Evolutionary conservation across 2,329 filamentous ascomycete species (phyloP).

Genomic region (Colletotrichum australisinense): DNA sequence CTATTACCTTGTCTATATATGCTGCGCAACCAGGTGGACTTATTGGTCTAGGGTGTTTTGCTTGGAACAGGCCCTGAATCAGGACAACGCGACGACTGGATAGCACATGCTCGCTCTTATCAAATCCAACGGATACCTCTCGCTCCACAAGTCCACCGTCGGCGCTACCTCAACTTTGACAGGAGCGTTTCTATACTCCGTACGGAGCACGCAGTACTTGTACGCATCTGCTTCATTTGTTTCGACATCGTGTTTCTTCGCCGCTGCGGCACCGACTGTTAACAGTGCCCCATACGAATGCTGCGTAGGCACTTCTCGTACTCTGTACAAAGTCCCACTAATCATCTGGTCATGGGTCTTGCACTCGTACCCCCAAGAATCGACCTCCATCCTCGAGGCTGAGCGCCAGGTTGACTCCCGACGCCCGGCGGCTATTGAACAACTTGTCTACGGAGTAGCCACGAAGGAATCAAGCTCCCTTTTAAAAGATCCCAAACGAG

Average conservation of each 20-base stretch:
- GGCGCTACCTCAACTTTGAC: slow-evolving; percentile 12
- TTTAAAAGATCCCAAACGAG: not conserved
- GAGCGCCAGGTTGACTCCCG: slow-evolving; percentile 19
- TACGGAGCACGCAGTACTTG: not conserved
- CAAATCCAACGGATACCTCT: not conserved
- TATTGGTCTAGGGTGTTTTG: slow-evolving; percentile 11
- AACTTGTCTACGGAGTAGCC: not conserved
- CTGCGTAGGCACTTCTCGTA: not conserved
- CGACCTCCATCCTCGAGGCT: slow-evolving; percentile 13
- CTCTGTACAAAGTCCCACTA: not conserved
- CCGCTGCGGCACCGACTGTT: not conserved
- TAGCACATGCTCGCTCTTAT: not conserved
- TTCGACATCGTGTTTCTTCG: not conserved
- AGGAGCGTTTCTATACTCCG: not conserved
- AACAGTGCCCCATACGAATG: not conserved
- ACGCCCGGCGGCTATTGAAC: not conserved
- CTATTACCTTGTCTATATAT: slow-evolving; percentile 1
- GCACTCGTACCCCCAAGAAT: not conserved
- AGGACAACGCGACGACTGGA: not conserved
- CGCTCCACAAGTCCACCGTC: slow-evolving; percentile 18
- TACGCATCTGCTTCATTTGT: not conserved
- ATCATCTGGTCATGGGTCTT: not conserved
- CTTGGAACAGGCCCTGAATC: slow-evolving; percentile 16
- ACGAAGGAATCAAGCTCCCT: not conserved
- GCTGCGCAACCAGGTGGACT: not conserved